Evolutionary conservation across 1,139 yeast species (phyloP), one percentile per base, ranked within the genome.

Genomic region (Hemisphaericaspora lyxosophila): DNA sequence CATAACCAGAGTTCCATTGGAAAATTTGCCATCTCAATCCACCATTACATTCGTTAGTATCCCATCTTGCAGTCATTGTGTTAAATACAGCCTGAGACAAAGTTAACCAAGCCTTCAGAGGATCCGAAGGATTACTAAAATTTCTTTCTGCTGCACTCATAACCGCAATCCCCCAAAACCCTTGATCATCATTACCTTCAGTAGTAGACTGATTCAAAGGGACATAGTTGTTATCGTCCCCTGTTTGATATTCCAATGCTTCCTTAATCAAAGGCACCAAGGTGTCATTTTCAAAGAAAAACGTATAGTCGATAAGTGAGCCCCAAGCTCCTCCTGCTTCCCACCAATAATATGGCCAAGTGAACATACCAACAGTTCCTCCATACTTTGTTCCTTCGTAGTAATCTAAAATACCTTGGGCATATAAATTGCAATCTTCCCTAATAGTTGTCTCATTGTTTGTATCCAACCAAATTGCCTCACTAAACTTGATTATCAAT

Each of bases 1-100:
- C 85, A 59, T 89, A 90, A 49, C 97, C 97, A 7, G 89, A 74
- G 60, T 90, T 90, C 95, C 96, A 90, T 43, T 85, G 78, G 69
- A 86, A 90, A 57, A 90, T 90, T 66, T 90, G 97, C 97, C 97
- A 90, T 65, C 97, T 77, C 45, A 90, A 72, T 1, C 97, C 97
- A 43, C 97, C 97, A 37, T 74, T 76, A 63, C 97, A 90, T 39
- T 74, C 54, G 3, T 57, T 69, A 7, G 60, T 51, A 56, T 90
- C 97, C 97, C 97, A 90, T 61, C 97, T 76, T 26, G 76, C 63
- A 28, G 87, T 78, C 96, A 90, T 89, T 23, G 95, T 85, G 59
- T 89, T 88, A 69, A 85, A 90, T 14, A 87, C 85, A 5, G 89
- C 90, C 58, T 84, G 90, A 1, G 87, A 79, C 53, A 85, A 63